Evolutionary conservation across 352 stramenopile genomes (phyloP).

Genomic region (Plasmopara viticola): DNA sequence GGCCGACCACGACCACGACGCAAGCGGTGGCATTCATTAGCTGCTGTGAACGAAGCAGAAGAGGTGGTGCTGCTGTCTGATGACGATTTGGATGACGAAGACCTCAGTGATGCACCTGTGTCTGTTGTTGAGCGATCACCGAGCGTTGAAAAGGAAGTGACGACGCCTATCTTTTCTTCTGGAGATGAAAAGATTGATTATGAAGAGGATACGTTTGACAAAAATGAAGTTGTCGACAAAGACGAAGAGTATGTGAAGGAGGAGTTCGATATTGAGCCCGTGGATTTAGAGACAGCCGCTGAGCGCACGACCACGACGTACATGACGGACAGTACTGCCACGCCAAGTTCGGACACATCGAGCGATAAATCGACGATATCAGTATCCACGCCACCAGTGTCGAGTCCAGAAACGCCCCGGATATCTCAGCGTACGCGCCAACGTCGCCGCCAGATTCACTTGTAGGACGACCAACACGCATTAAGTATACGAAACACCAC

Average conservation of each 20-base stretch:
- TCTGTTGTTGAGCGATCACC: slow-evolving; percentile 10
- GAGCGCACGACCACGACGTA: slow-evolving; percentile 6
- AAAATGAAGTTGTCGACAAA: slow-evolving; percentile 8
- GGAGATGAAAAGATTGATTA: slow-evolving; percentile 6
- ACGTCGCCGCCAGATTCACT: slow-evolving; percentile 9
- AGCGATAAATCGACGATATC: background rate
- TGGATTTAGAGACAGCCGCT: slow-evolving; percentile 2
- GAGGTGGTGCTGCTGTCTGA: slow-evolving; percentile 38
- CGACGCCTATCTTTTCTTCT: slow-evolving; percentile 3
- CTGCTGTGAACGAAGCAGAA: slow-evolving; percentile 23
- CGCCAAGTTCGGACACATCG: slow-evolving; percentile 7
- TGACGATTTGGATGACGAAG: slow-evolving; percentile 21
- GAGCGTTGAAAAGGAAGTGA: slow-evolving; percentile 5
- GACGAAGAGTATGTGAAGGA: slow-evolving; percentile 6
- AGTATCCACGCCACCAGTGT: background rate
- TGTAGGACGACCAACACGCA: slow-evolving; percentile 6
- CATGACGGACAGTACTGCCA: slow-evolving; percentile 6
- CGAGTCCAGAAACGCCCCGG: slow-evolving; percentile 12
- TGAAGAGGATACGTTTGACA: slow-evolving; percentile 8
- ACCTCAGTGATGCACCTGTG: background rate
- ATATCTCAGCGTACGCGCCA: slow-evolving; percentile 14
- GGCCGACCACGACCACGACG: slow-evolving; percentile 6
- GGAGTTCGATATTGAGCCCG: background rate
- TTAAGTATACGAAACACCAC: slow-evolving; percentile 6
- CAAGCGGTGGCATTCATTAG: slow-evolving; percentile 30